Conservation (phyloP, 1,139 yeast genomes). For the Lodderomyces jiufengensis region DNA sequence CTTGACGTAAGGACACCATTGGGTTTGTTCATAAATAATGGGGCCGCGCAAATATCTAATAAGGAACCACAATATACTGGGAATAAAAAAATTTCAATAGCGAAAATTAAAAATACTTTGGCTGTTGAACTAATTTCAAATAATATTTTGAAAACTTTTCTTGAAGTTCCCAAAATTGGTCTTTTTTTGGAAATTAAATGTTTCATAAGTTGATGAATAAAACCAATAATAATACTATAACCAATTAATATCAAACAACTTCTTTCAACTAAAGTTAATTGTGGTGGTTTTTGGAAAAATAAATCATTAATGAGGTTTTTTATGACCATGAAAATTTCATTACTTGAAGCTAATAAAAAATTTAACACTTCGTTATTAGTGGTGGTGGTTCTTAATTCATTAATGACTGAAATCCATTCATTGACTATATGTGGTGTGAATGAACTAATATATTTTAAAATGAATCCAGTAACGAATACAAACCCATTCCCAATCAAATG, state of each 20-base stretch:
- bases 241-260: conserved; percentile 31
- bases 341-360: conserved; percentile 7
- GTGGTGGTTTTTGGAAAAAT: conserved; percentile 14
- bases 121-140: conserved; percentile 55
- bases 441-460: conserved; percentile 4
- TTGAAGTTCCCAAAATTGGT: conserved; percentile 47
- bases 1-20: conserved; percentile 23
- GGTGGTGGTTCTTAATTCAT: background rate
- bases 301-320: conserved; percentile 23
- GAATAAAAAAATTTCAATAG: conserved; percentile 75
- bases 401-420: background rate
- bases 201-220: conserved; percentile 34
- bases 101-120: conserved; percentile 72
- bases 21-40: conserved; percentile 35
- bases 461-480: conserved; percentile 15
- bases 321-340: conserved; percentile 14
- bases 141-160: conserved; percentile 48
- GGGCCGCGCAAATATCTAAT: conserved; percentile 65
- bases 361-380: conserved; percentile 13
- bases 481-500: conserved; percentile 44
- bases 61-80: conserved; percentile 86
- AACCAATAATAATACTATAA: conserved; percentile 29
- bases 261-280: conserved; percentile 33
- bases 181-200: conserved; percentile 28
- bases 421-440: background rate